A percentile compares a stretch with the other conserved stretches of the same genome.
Conservation (phyloP, 164 flowering plant genomes). For the Protea cynaroides region DNA sequence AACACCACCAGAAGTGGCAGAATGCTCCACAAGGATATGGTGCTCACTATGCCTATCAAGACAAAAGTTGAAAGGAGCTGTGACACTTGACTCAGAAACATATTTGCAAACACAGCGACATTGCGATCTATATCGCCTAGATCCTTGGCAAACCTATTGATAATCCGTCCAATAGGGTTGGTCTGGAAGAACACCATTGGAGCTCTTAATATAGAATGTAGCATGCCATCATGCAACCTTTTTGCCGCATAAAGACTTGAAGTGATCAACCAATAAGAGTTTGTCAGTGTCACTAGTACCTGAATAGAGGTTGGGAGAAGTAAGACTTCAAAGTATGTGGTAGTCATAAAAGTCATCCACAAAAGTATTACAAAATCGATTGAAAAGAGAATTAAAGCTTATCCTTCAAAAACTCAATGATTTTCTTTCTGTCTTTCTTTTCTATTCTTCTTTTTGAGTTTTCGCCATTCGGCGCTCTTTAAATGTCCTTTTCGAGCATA, state of each 20-base stretch:
- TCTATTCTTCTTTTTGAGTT: no score
- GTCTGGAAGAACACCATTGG: conserved; percentile 99
- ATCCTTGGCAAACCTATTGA: conserved; percentile 98
- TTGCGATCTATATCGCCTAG: conserved; percentile 88
- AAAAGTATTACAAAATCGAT: no score
- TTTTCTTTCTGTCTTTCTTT: no score
- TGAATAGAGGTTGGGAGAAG: conserved; percentile 23
- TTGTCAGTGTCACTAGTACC: conserved; percentile 78
- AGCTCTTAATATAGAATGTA: conserved; percentile 78
- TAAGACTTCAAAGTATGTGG: conserved; percentile 8
- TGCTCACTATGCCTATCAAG: conserved; percentile 92
- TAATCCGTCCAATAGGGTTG: conserved; percentile 91
- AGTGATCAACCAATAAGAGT: conserved; percentile 86
- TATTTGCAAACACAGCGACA: conserved; percentile 69
- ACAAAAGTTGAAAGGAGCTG: conserved; percentile 95
- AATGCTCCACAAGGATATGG: conserved; percentile 94
- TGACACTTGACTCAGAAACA: conserved; percentile 75
- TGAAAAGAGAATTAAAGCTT: no score
- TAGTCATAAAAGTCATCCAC: background rate
- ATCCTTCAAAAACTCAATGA: no score
- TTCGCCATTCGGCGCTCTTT: no score
- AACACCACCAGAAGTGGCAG: conserved; percentile 92
- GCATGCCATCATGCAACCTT: conserved; percentile 92
- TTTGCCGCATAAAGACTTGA: conserved; percentile 94
- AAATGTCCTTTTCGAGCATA: no score